Conservation (phyloP, 805 yeast species). For the Candida methanosorbosa region DNA sequence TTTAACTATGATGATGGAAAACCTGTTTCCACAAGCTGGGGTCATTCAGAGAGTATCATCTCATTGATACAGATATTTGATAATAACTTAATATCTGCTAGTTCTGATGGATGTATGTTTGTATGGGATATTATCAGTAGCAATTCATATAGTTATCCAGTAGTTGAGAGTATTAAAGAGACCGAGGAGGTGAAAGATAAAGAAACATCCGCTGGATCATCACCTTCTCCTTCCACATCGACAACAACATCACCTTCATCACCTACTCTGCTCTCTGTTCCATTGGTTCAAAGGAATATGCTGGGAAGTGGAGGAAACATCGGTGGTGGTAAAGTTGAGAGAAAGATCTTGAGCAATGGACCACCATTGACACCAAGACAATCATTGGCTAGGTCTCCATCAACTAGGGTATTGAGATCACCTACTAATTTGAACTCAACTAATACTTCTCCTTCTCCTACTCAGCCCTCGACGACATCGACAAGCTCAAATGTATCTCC, state of each 20-base stretch:
- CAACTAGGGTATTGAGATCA: background rate
- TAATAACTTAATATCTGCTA: slow-evolving; percentile 29
- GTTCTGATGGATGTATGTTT: slow-evolving; percentile 48
- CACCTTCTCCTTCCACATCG: slow-evolving; percentile 6
- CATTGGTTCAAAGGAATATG: too few relatives aligned
- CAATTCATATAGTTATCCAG: too few relatives aligned
- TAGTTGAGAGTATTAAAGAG: background rate
- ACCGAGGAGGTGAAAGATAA: background rate
- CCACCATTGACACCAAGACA: slow-evolving; percentile 1
- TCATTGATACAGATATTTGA: slow-evolving; percentile 25
- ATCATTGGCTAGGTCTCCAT: background rate
- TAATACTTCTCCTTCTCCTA: background rate
- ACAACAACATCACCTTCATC: slow-evolving; percentile 7
- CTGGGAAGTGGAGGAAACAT: too few relatives aligned
- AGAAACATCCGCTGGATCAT: too few relatives aligned
- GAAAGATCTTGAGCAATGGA: slow-evolving; percentile 9
- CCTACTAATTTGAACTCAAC: background rate
- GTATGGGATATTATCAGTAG: slow-evolving; percentile 27
- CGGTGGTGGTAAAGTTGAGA: slow-evolving; percentile 15
- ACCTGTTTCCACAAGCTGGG: slow-evolving; percentile 47
- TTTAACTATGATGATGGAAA: slow-evolving; percentile 39
- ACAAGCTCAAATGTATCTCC: background rate
- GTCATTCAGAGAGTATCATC: slow-evolving; percentile 44
- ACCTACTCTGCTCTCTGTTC: too few relatives aligned
- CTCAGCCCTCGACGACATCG: background rate